A percentile compares a stretch with the other conserved stretches of the same genome.
These are phyloP conservation scores for Floccularia luteovirens DNA, from an alignment of 768 basidiomycete genomes.

Conservation along the genomic window DNA sequence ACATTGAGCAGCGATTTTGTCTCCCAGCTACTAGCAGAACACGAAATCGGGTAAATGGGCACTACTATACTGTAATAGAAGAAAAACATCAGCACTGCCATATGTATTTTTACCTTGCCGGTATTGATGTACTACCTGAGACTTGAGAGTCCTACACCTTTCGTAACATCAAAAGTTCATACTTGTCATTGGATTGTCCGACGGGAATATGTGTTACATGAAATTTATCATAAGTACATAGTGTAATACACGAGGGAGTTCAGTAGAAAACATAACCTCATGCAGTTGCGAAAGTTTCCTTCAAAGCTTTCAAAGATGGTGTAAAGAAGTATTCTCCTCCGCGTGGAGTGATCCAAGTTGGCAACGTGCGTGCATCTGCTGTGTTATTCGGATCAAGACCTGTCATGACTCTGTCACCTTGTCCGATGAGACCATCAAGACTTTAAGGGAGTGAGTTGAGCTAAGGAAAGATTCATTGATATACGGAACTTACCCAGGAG, in stretches of 20 bases:
- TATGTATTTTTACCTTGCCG: too few relatives aligned
- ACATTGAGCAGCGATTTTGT: conserved; percentile 3
- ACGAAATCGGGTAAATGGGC: conserved; percentile 65
- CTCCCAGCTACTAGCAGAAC: conserved; percentile 78
- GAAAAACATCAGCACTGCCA: not conserved
- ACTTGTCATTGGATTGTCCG: too few relatives aligned
- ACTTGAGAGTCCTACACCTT: too few relatives aligned
- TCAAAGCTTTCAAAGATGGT: conserved; percentile 39
- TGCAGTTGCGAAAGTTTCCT: conserved; percentile 18
- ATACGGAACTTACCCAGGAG: conserved; percentile 14
- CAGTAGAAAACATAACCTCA: not conserved
- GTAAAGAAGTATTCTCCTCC: conserved; percentile 50
- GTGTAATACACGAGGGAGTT: too few relatives aligned
- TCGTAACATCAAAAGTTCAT: too few relatives aligned
- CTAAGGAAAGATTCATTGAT: not conserved
- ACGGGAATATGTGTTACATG: too few relatives aligned
- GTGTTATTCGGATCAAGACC: conserved; percentile 25
- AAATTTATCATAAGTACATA: too few relatives aligned
- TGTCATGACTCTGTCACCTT: conserved; percentile 15
- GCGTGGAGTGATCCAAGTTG: conserved; percentile 32
- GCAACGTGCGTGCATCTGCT: conserved; percentile 19
- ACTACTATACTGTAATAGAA: not conserved
- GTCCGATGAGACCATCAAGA: conserved; percentile 41
- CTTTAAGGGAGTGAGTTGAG: conserved; percentile 20
- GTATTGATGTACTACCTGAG: too few relatives aligned